Evolutionary conservation across 257 asterid genomes (phyloP), one percentile per base, ranked within the genome.

Genomic region (Gardenia jasminoides): DNA sequence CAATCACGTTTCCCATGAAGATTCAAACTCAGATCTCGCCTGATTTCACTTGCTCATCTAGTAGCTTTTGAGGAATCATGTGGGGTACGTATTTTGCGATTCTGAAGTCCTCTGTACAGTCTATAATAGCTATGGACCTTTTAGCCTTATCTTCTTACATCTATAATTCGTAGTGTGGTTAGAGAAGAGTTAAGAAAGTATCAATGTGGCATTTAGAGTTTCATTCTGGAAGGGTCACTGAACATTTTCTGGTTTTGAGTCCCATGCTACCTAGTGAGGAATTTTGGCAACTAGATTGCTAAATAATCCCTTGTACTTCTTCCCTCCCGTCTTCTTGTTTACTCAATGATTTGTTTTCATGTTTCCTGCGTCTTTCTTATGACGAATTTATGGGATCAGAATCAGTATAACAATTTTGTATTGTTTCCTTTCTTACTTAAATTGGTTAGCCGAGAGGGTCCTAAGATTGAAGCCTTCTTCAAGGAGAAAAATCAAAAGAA

Each of bases 401-500:
- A 78, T 54, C 56, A 66, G 11, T 30, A 31, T 7, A 41, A 52
- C 4, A 67, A 56, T 39, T 39, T 64, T 1, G 12, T 41, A 0
- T 17, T 33, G 20, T 75, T 70, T n/a, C 47, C 22, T 74, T 36
- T 78, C 4, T 36, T 36, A 36, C 41, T 30, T 46, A 6, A 17
- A 75, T 82, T 89, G 91, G 97, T 85, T 93, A 79, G 85, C 88
- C 50, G 81, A 74, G 76, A 93, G 84, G 92, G 92, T 83, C 87
- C 91, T 0, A 80, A 81, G 77, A 82, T 92, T 1, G 88, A 78
- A 19, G 87, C 46, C 65, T 90, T 93, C 76, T 83, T 95, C 30
- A 82, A 83, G 86, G 84, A 79, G 68, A 92, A 87, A 76, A 81
- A 85, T 76, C 71, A 92, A 83, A 90, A 86, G 87, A 88, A 80